Conservation (phyloP, 2,329 filamentous ascomycete species). For the Aspergillus sp. region DNA sequence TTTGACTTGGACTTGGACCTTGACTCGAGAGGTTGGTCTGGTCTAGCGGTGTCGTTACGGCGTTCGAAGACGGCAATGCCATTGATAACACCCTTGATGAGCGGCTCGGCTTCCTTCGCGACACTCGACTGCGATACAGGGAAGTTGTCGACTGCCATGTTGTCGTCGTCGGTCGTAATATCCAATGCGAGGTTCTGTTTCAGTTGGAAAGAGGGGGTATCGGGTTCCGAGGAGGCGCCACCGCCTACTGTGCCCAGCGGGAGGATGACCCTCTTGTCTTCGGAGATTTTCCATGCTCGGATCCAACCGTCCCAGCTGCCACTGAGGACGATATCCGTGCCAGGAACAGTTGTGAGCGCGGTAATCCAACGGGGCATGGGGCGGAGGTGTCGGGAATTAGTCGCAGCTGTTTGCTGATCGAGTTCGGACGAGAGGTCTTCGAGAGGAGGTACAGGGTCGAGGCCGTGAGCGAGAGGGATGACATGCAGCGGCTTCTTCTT, state of each 20-base stretch:
- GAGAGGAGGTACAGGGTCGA: conserved; percentile 64
- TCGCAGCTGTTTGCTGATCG: conserved; percentile 47
- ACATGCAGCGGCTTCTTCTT: conserved; percentile 93
- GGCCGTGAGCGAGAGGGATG: conserved; percentile 72
- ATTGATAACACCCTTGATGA: conserved; percentile 73
- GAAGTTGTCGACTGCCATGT: conserved; percentile 14
- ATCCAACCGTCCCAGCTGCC: conserved; percentile 93
- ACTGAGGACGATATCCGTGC: conserved; percentile 80
- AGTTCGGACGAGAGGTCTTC: conserved; percentile 70
- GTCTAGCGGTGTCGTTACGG: conserved; percentile 41
- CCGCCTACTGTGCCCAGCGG: conserved; percentile 59
- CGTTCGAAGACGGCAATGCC: conserved; percentile 81
- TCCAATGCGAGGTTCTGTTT: conserved; percentile 27
- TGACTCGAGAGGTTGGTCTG: conserved; percentile 16
- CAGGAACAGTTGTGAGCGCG: conserved; percentile 76
- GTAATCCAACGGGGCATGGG: conserved; percentile 80
- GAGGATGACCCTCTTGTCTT: conserved; percentile 75
- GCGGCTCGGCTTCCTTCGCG: conserved; percentile 17
- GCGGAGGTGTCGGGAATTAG: conserved; percentile 42
- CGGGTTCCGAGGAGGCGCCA: conserved; percentile 13
- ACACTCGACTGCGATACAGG: conserved; percentile 7
- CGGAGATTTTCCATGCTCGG: conserved; percentile 74
- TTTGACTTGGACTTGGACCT: conserved; percentile 16
- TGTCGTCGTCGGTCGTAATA: conserved; percentile 21
- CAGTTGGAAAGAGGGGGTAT: conserved; percentile 28